Conservation (phyloP, 139 green algal genomes). For the Chlamydomonas sp. region DNA sequence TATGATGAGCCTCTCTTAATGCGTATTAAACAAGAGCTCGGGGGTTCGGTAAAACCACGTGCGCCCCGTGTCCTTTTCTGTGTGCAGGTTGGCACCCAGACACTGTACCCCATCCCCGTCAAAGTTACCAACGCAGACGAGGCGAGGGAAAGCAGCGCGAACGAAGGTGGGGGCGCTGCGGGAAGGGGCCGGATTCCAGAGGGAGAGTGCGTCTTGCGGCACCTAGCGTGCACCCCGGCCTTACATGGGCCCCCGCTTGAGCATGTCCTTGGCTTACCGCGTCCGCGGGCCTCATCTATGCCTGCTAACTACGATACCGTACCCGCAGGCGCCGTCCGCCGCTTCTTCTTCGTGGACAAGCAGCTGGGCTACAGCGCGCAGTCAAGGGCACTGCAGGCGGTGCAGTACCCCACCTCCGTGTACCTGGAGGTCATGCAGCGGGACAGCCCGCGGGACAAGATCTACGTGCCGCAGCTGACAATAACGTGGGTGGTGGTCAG, state of each 20-base stretch:
- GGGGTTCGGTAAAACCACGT: not conserved
- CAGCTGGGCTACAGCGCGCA: constrained; percentile 35
- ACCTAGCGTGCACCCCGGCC: not conserved
- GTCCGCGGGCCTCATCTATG: too few relatives aligned
- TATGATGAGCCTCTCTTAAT: too few relatives aligned
- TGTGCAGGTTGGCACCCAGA: constrained; percentile 3
- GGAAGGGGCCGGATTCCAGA: not conserved
- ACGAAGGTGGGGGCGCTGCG: not conserved
- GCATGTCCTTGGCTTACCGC: too few relatives aligned
- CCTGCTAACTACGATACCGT: too few relatives aligned
- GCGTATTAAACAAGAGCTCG: too few relatives aligned
- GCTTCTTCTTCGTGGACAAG: constrained; percentile 65
- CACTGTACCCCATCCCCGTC: constrained; percentile 65
- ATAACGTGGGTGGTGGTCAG: constrained; percentile 45
- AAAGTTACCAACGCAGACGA: constrained; percentile 51
- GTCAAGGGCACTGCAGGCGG: constrained; percentile 5
- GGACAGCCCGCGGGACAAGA: constrained; percentile 35
- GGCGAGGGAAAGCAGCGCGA: not conserved
- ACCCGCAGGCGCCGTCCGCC: constrained; percentile 54
- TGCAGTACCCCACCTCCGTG: constrained; percentile 45
- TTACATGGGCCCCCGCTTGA: too few relatives aligned
- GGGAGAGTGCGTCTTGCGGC: not conserved
- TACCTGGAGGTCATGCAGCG: constrained; percentile 45
- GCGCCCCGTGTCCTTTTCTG: not conserved
- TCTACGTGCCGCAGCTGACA: constrained; percentile 57